Evolutionary conservation across 169 alveolate species (phyloP).

Genomic region (Neospora caninum): DNA sequence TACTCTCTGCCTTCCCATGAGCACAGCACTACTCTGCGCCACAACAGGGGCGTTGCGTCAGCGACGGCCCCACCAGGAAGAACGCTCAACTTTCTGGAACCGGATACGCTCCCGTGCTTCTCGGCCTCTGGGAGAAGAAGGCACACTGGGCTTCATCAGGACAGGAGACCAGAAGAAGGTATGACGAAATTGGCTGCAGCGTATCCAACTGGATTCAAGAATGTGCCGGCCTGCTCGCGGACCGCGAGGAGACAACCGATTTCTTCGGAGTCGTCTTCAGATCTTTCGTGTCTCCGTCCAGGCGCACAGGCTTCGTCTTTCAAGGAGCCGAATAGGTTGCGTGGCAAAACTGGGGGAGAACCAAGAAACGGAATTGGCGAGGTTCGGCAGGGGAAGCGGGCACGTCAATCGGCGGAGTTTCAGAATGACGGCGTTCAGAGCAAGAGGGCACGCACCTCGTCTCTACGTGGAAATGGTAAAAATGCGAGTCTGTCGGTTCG

Average conservation of each 20-base stretch:
- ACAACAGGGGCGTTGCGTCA: no score
- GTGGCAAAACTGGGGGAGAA: neutral
- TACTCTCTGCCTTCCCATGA: no score
- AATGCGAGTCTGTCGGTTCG: no score
- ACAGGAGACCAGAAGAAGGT: neutral
- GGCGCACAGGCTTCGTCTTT: neutral
- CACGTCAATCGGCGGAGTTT: no score
- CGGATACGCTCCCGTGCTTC: neutral
- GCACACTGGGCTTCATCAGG: neutral
- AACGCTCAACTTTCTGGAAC: neutral
- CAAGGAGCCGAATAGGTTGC: neutral
- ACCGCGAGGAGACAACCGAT: neutral
- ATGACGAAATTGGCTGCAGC: neutral
- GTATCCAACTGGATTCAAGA: no score
- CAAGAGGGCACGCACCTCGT: no score
- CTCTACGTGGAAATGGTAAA: no score
- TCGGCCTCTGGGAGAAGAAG: neutral
- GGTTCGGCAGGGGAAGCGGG: no score
- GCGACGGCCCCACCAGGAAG: neutral
- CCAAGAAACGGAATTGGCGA: no score
- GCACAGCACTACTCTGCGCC: no score
- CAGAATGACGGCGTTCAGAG: no score
- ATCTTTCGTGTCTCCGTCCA: neutral
- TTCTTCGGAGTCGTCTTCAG: slow-evolving; percentile 3
- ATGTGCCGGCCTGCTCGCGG: neutral